Conservation (phyloP, 2,329 filamentous ascomycete species). For the Colletotrichum godetiae region DNA sequence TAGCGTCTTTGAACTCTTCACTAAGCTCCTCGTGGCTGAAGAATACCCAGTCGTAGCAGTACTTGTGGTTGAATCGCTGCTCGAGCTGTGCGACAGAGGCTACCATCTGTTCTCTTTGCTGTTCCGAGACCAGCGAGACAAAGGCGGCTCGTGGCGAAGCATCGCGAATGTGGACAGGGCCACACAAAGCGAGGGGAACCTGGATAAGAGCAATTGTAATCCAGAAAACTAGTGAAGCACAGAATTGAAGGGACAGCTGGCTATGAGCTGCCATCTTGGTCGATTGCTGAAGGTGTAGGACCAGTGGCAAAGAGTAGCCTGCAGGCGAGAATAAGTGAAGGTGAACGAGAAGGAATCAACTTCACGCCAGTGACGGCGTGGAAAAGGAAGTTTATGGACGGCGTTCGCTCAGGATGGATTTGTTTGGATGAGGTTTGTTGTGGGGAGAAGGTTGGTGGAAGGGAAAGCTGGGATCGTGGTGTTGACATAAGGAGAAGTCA, state of each 20-base stretch:
- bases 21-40: slow-evolving; percentile 86
- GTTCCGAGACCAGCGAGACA: slow-evolving; percentile 78
- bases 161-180: slow-evolving; percentile 8
- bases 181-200: background rate
- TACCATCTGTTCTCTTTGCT: slow-evolving; percentile 75
- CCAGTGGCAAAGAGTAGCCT: too few relatives aligned
- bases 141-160: slow-evolving; percentile 54
- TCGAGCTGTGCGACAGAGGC: slow-evolving; percentile 74
- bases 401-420: background rate
- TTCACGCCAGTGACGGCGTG: background rate
- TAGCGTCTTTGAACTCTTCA: slow-evolving; percentile 78
- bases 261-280: slow-evolving; percentile 4
- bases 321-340: background rate
- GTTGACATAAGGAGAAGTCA: background rate
- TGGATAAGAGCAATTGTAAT: background rate
- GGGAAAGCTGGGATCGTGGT: background rate
- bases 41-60: slow-evolving; percentile 90
- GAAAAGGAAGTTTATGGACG: background rate
- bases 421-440: slow-evolving; percentile 8
- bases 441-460: background rate
- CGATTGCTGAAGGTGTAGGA: background rate
- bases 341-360: background rate
- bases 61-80: slow-evolving; percentile 77
- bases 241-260: background rate
- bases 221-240: background rate